phyloP scores from a whole-genome alignment of 148 eudicot genomes.

The Agrostemma githago region DNA sequence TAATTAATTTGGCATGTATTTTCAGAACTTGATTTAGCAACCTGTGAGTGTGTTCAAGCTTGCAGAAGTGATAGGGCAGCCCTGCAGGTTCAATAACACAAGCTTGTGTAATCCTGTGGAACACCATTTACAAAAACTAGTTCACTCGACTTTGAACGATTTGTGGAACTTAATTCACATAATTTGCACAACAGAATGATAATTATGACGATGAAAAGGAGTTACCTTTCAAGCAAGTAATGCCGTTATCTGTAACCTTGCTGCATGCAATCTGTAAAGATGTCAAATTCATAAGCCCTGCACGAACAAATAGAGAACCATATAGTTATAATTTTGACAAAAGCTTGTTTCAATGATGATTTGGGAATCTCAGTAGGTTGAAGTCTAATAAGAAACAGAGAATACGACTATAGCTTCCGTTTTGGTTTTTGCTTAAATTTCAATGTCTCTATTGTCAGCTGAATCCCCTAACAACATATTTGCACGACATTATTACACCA shows the following conservation, averaged over 20 bases:
- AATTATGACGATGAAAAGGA: neutral
- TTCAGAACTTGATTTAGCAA: conserved; percentile 15
- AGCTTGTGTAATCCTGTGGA: conserved; percentile 59
- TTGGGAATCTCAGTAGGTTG: neutral
- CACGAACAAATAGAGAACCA: neutral
- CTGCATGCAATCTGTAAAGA: conserved; percentile 36
- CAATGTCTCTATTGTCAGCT: no score
- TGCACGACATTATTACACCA: no score
- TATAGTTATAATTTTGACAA: neutral
- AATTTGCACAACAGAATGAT: neutral
- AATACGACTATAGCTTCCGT: neutral
- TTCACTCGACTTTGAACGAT: neutral
- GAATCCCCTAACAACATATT: no score
- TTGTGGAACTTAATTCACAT: neutral
- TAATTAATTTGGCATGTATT: neutral
- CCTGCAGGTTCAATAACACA: conserved; percentile 63
- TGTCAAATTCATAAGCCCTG: conserved; percentile 33
- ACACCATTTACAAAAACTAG: neutral
- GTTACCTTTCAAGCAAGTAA: conserved; percentile 33
- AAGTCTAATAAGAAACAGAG: neutral
- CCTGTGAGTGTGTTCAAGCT: conserved; percentile 78
- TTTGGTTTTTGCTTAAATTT: no score
- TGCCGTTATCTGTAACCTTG: conserved; percentile 28
- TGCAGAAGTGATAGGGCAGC: conserved; percentile 68
- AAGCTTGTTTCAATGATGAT: neutral